Percentiles rank a stretch among this genome's conserved stretches.
Conservation (phyloP, 192 early-diverging fungal species). For the Lobulomyces angularis region DNA sequence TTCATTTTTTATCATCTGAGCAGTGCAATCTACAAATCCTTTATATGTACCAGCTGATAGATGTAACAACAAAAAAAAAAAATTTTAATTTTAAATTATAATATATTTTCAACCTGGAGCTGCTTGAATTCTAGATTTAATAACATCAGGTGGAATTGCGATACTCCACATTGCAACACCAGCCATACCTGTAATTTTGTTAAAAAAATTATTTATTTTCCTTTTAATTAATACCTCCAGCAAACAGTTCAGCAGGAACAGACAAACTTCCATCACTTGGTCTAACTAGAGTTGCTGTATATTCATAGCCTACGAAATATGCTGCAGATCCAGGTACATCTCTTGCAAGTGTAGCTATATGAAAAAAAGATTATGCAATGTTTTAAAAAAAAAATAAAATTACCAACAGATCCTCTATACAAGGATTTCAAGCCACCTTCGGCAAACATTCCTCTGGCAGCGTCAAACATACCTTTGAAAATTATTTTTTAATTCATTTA, state of each 20-base stretch:
- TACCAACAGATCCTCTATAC: constrained; percentile 89
- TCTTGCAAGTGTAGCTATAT: constrained; percentile 83
- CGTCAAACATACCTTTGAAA: constrained; percentile 92
- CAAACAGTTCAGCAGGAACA: constrained; percentile 71
- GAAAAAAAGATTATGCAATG: no score
- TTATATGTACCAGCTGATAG: constrained; percentile 76
- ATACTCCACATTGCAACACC: constrained; percentile 97
- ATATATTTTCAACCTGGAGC: no score
- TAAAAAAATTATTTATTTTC: not conserved
- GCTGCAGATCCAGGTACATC: constrained; percentile 90
- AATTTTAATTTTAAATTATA: no score
- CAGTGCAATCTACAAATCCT: constrained; percentile 51
- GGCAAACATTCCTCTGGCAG: constrained; percentile 63
- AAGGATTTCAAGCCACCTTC: constrained; percentile 78
- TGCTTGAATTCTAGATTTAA: constrained; percentile 82
- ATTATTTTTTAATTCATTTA: constrained; percentile 39
- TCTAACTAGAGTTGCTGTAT: constrained; percentile 42
- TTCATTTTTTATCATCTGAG: constrained; percentile 67
- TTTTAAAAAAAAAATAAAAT: no score
- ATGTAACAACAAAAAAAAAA: no score
- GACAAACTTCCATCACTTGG: constrained; percentile 55
- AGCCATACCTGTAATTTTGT: constrained; percentile 59
- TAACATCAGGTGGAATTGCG: constrained; percentile 80
- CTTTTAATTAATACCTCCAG: constrained; percentile 60
- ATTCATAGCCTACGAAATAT: constrained; percentile 92